These are phyloP conservation scores for Xylariomycetidae sp. DNA, from an alignment of 2,329 filamentous ascomycete genomes.

Conservation along the genomic window DNA sequence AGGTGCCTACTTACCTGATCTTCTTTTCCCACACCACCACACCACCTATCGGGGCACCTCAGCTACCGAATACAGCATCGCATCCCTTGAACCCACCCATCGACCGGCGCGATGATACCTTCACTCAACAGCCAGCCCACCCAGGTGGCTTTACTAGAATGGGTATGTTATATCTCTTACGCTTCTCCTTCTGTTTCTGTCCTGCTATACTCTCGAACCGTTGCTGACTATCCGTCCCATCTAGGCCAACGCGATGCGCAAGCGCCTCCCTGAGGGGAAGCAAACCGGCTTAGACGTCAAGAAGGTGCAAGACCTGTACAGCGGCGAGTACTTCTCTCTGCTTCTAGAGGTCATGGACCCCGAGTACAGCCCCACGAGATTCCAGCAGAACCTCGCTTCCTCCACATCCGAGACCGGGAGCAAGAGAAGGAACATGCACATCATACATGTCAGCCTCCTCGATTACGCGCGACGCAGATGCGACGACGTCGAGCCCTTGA, in stretches of 20 bases:
- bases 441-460: slow-evolving; percentile 48
- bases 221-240: slow-evolving; percentile 7
- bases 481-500: slow-evolving; percentile 44
- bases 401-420: slow-evolving; percentile 39
- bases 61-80: too few relatives aligned
- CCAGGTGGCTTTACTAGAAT: slow-evolving; percentile 22
- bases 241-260: slow-evolving; percentile 24
- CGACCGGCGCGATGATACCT: slow-evolving; percentile 18
- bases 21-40: too few relatives aligned
- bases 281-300: slow-evolving; percentile 38
- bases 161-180: slow-evolving; percentile 18
- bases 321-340: slow-evolving; percentile 48
- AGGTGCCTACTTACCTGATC: too few relatives aligned
- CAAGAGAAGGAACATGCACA: slow-evolving; percentile 42
- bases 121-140: slow-evolving; percentile 16
- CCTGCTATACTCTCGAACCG: slow-evolving; percentile 23
- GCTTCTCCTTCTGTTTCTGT: slow-evolving; percentile 17
- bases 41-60: too few relatives aligned
- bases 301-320: slow-evolving; percentile 45
- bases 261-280: slow-evolving; percentile 15
- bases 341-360: slow-evolving; percentile 53
- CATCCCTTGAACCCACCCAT: too few relatives aligned
- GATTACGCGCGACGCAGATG: slow-evolving; percentile 50
- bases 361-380: slow-evolving; percentile 48
- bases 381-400: slow-evolving; percentile 39